Base-by-base conservation (phyloP, 768 basidiomycete genomes). In the Lentinus tigrinus region DNA sequence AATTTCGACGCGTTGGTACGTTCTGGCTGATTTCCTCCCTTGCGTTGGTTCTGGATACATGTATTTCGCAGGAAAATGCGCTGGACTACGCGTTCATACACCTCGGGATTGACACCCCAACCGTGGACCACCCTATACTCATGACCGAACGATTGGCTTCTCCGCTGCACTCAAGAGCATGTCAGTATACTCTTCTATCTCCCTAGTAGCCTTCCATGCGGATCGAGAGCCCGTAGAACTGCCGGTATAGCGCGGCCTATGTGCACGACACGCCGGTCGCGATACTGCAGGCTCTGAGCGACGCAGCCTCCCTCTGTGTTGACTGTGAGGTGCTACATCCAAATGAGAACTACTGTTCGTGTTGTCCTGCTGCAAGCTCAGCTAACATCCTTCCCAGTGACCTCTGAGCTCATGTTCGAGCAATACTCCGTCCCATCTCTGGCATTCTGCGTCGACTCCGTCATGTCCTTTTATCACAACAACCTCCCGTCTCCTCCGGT, bases 321-420 rank as follows among this genome's bases (percentile, higher is more conserved):
- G n/a, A n/a, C n/a, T n/a, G n/a, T n/a, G n/a, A n/a, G n/a, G n/a
- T n/a, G n/a, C n/a, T n/a, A n/a, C n/a, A n/a, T n/a, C n/a, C n/a
- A n/a, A n/a, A n/a, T n/a, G n/a, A n/a, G n/a, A n/a, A n/a, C n/a
- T n/a, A n/a, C n/a, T n/a, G n/a, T n/a, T n/a, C 9, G n/a, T 42
- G 14, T 23, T 38, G 31, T 6, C 39, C 27, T 0, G 36, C 7
- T 10, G 8, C 3, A 21, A 11, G 19, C 23, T 19, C n/a, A 2
- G 19, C 47, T 21, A 10, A 31, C 40, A 39, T 6, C 2, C 8
- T 36, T 16, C 43, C 43, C 66, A 95, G 93, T 97, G 54, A 96
- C 95, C 9, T 95, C 95, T 0, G 97, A 99, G 68, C 85, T 99
- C 28, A 84, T 99, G 74, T 99, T 99, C 68, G 97, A 99, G 74